Evolutionary conservation across 257 asterid genomes (phyloP).

Genomic region (Eucommia ulmoides): DNA sequence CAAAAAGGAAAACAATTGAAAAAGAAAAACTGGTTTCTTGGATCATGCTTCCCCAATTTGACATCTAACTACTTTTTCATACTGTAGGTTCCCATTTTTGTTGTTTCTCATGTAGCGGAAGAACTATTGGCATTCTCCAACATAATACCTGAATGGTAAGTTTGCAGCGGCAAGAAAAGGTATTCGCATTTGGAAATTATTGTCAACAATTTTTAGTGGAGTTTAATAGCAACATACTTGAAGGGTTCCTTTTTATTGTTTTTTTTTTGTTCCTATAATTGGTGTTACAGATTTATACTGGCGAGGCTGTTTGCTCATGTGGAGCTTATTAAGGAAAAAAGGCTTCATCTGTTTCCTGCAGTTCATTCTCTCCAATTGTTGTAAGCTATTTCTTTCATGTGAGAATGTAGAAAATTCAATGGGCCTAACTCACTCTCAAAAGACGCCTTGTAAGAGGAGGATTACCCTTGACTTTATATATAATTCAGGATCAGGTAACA

Average conservation of each 20-base stretch:
- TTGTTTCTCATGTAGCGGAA: slow-evolving; percentile 76
- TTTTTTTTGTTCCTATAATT: neutral
- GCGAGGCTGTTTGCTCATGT: slow-evolving; percentile 51
- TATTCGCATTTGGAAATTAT: slow-evolving; percentile 8
- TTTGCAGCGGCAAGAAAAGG: slow-evolving; percentile 52
- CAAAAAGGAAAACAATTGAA: too few relatives aligned
- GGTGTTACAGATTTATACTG: slow-evolving; percentile 54
- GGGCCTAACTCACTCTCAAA: too few relatives aligned
- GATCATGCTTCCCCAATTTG: neutral
- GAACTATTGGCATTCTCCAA: slow-evolving; percentile 63
- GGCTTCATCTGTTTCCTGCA: slow-evolving; percentile 56
- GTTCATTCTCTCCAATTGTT: slow-evolving; percentile 55
- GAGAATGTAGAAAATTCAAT: too few relatives aligned
- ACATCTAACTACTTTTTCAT: slow-evolving; percentile 6
- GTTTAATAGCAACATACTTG: neutral
- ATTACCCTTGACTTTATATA: too few relatives aligned
- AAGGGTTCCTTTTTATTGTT: too few relatives aligned
- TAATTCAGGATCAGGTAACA: too few relatives aligned
- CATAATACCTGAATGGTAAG: slow-evolving; percentile 89
- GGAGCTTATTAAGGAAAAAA: slow-evolving; percentile 55
- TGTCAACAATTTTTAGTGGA: neutral
- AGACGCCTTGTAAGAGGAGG: too few relatives aligned
- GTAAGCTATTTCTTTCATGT: slow-evolving; percentile 31
- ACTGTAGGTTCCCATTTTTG: slow-evolving; percentile 65
- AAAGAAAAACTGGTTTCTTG: too few relatives aligned